A percentile compares a stretch with the other conserved stretches of the same genome.
phyloP scores from a whole-genome alignment of 2,329 filamentous ascomycete species.

The Colletotrichum brevisporum region DNA sequence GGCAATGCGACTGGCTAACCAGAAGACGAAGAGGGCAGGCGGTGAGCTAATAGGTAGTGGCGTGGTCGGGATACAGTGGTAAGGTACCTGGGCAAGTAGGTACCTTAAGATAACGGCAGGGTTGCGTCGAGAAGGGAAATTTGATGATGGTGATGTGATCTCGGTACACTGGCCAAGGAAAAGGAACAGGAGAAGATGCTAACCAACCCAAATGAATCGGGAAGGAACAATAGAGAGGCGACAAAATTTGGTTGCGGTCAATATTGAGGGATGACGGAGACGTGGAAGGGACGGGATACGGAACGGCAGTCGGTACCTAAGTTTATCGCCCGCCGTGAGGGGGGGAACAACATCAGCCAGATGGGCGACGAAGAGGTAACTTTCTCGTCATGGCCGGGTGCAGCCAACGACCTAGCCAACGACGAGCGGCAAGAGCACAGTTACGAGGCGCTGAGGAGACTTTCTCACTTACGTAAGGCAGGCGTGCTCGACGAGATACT shows the following conservation, averaged over 20 bases:
- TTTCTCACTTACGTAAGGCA: not conserved
- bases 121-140: constrained; percentile 17
- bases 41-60: constrained; percentile 14
- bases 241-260: not conserved
- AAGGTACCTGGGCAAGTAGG: constrained; percentile 6
- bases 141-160: constrained; percentile 19
- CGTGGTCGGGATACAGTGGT: not conserved
- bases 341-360: not conserved
- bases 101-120: constrained; percentile 14
- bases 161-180: not conserved
- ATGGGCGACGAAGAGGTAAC: too few relatives aligned
- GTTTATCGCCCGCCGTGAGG: constrained; percentile 3
- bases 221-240: not conserved
- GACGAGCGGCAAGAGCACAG: not conserved
- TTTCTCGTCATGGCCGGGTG: too few relatives aligned
- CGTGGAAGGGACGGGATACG: not conserved
- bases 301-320: constrained; percentile 24
- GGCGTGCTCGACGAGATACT: too few relatives aligned
- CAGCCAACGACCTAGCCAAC: too few relatives aligned
- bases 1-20: constrained; percentile 10
- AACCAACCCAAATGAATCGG: not conserved
- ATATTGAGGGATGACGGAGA: constrained; percentile 11
- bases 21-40: constrained; percentile 12
- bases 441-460: not conserved
- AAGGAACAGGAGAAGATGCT: not conserved